Base-by-base conservation (phyloP, 495 filamentous ascomycete genomes). In the Apodospora peruviana region DNA sequence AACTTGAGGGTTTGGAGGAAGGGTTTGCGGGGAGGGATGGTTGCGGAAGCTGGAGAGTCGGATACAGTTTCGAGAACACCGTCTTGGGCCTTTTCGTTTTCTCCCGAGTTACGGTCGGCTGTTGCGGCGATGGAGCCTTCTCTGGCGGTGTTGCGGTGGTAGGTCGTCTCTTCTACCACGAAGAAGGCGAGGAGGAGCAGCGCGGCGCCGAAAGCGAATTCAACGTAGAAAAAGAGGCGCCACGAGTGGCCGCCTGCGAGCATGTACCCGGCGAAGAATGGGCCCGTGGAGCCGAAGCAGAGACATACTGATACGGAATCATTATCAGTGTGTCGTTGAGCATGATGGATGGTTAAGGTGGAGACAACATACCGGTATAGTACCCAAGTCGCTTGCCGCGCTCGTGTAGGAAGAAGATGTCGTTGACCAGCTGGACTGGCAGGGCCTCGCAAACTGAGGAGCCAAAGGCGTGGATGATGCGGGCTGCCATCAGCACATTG, bases 381-480 rank as follows among this genome's bases (percentile, higher is more conserved):
- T 77, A 79, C 3, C 77, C 80, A 27, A 83, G 68, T 1, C 73
- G 64, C 62, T 77, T 75, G 5, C 80, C 80, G 10, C 80, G 65
- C 53, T 83, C 79, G 52, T 83, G 80, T 1, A 83, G 64, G 60
- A 77, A 85, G 62, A 85, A 85, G 47, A 85, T 80, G 51, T 85
- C 81, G 50, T 85, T 85, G 5, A 83, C 80, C 4, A 85, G 55
- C 52, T 83, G 80, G 4, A 85, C 80, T 0, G 80, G 80, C 2
- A 83, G 57, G 17, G 80, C 79, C 48, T 83, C 81, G 59, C 80
- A 85, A 19, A 85, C 77, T 9, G 70, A 74, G 16, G 78, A 77
- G 4, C 78, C 78, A 32, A 85, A 78, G 35, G 66, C 64, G 52
- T 81, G 77, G 17, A 83, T 67, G 4, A 82, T 62, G 11, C 81